Conservation (phyloP, 2,329 filamentous ascomycete species). For the Nothomitra cinnamomea region DNA sequence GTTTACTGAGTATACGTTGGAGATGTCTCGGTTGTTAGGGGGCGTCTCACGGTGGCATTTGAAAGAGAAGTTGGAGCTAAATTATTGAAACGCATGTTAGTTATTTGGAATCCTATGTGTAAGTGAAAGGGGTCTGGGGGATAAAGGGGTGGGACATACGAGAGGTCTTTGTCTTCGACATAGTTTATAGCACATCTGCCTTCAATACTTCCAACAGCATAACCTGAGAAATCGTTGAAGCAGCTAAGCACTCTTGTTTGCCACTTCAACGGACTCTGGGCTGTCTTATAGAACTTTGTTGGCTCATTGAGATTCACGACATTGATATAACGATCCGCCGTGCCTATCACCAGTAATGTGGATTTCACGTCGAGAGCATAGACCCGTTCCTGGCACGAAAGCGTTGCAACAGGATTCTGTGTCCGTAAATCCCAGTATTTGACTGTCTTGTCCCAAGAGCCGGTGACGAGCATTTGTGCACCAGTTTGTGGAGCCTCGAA, state of each 20-base stretch:
- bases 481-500: slow-evolving; percentile 51
- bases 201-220: slow-evolving; percentile 91
- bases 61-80: slow-evolving; percentile 88
- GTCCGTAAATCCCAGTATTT: slow-evolving; percentile 75
- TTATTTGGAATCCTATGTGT: not conserved
- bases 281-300: slow-evolving; percentile 82
- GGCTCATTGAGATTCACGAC: slow-evolving; percentile 83
- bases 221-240: slow-evolving; percentile 81
- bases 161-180: slow-evolving; percentile 84
- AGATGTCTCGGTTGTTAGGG: slow-evolving; percentile 45
- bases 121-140: slow-evolving; percentile 1
- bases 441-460: slow-evolving; percentile 80
- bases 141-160: slow-evolving; percentile 26
- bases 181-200: slow-evolving; percentile 97
- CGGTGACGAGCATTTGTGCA: slow-evolving; percentile 73
- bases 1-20: slow-evolving; percentile 89
- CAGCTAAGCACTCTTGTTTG: slow-evolving; percentile 92
- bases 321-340: slow-evolving; percentile 91
- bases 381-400: slow-evolving; percentile 58
- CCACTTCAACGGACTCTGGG: slow-evolving; percentile 95
- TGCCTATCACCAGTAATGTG: slow-evolving; percentile 78
- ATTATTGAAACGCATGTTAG: not conserved
- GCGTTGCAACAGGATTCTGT: slow-evolving; percentile 43
- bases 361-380: slow-evolving; percentile 88
- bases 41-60: slow-evolving; percentile 88